phyloP scores from a whole-genome alignment of 768 basidiomycete species.

The Suillus alpinus region DNA sequence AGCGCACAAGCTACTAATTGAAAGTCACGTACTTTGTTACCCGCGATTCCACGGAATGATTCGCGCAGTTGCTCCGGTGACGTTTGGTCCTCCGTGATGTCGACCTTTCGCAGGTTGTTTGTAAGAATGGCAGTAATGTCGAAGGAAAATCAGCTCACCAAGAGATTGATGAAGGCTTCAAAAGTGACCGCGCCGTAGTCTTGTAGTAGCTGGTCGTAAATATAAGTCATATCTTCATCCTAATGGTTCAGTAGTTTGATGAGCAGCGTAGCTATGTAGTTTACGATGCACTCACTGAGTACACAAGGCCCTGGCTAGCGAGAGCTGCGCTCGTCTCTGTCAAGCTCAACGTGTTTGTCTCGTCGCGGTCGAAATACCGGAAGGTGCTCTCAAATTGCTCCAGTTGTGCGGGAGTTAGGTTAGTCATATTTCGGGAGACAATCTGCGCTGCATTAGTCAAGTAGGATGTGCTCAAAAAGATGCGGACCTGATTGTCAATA shows the following conservation, averaged over 20 bases:
- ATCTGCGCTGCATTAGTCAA: constrained; percentile 52
- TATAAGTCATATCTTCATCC: constrained; percentile 86
- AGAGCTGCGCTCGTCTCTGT: constrained; percentile 93
- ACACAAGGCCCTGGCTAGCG: constrained; percentile 91
- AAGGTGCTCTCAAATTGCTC: constrained; percentile 98
- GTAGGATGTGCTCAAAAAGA: neutral
- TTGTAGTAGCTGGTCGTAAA: constrained; percentile 74
- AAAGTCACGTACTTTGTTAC: constrained; percentile 66
- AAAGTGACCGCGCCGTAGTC: constrained; percentile 89
- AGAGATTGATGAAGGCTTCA: constrained; percentile 90
- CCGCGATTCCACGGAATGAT: constrained; percentile 89
- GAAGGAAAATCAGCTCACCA: constrained; percentile 48
- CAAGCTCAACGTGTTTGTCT: constrained; percentile 80
- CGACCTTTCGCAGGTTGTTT: constrained; percentile 55
- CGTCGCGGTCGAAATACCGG: constrained; percentile 94
- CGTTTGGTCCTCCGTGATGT: constrained; percentile 94
- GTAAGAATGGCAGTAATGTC: neutral
- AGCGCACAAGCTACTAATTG: neutral
- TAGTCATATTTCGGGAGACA: constrained; percentile 90
- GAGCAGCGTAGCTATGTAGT: neutral
- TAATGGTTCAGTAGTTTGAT: constrained; percentile 20
- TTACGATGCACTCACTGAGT: constrained; percentile 52
- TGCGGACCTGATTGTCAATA: constrained; percentile 86
- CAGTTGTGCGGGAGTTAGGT: constrained; percentile 90
- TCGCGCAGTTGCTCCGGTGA: constrained; percentile 89